phyloP scores from a whole-genome alignment of 805 yeast genomes.

The Brettanomyces custersianus region DNA sequence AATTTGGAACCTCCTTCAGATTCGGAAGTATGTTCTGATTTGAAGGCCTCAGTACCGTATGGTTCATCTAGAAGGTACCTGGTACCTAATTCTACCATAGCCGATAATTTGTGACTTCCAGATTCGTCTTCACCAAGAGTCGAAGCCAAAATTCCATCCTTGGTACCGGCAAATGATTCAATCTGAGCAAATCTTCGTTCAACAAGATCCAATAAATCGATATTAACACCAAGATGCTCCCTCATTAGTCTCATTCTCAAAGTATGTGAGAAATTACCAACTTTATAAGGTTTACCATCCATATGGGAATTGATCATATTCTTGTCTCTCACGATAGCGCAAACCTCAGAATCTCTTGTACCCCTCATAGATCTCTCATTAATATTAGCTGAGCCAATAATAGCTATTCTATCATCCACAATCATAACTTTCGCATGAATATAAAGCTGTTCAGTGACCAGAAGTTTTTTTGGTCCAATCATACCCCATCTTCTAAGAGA shows the following conservation, averaged over 20 bases:
- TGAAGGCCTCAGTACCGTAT: slow-evolving; percentile 23
- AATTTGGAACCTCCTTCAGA: slow-evolving; percentile 10
- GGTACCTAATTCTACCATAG: slow-evolving; percentile 69
- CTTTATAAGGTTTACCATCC: slow-evolving; percentile 77
- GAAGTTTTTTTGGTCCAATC: slow-evolving; percentile 62
- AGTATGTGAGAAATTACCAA: slow-evolving; percentile 83
- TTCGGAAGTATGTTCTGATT: slow-evolving; percentile 5
- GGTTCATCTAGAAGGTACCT: slow-evolving; percentile 49
- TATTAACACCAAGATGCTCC: slow-evolving; percentile 92
- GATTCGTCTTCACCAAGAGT: slow-evolving; percentile 21
- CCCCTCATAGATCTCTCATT: slow-evolving; percentile 97
- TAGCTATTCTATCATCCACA: slow-evolving; percentile 88
- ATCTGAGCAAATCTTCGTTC: slow-evolving; percentile 58
- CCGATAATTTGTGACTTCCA: slow-evolving; percentile 37
- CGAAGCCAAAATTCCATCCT: slow-evolving; percentile 34
- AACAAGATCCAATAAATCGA: slow-evolving; percentile 72
- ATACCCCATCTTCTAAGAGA: slow-evolving; percentile 94
- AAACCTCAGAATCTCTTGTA: slow-evolving; percentile 87
- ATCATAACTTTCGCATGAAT: slow-evolving; percentile 89
- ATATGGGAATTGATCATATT: slow-evolving; percentile 59
- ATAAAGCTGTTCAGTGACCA: slow-evolving; percentile 86
- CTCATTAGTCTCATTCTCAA: slow-evolving; percentile 88
- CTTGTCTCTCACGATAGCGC: slow-evolving; percentile 79
- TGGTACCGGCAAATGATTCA: slow-evolving; percentile 35
- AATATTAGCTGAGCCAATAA: slow-evolving; percentile 95